Conservation (phyloP, 345 rosid genomes). For the Ceriops tagal region DNA sequence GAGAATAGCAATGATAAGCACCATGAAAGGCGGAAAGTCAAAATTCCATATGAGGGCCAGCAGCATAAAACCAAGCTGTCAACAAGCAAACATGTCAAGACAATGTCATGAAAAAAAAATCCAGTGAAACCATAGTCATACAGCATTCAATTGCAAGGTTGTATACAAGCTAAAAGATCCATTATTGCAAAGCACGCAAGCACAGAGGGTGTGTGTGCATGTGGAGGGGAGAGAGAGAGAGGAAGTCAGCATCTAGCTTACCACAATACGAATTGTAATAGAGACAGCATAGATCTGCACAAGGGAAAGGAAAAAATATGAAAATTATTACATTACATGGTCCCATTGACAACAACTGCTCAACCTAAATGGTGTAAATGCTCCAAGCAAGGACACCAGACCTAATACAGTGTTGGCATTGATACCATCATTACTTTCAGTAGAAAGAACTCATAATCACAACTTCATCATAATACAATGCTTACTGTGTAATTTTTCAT, state of each 20-base stretch:
- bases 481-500: constrained; percentile 97
- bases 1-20: constrained; percentile 93
- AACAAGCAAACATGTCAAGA: constrained; percentile 10
- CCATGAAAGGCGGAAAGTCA: constrained; percentile 99
- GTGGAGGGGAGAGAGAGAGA: background rate
- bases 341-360: background rate
- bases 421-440: too few species aligned
- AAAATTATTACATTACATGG: background rate
- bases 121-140: background rate
- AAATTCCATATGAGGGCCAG: constrained; percentile 95
- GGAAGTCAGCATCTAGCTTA: constrained; percentile 33
- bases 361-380: background rate
- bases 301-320: background rate
- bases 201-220: background rate
- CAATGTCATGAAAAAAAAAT: background rate
- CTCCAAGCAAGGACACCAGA: background rate
- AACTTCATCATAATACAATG: background rate
- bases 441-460: too few species aligned
- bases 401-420: background rate
- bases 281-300: constrained; percentile 95
- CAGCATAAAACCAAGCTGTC: constrained; percentile 97
- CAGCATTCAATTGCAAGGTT: background rate
- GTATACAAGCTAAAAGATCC: background rate
- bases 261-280: constrained; percentile 98
- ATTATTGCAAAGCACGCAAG: background rate